A percentile compares a stretch with the other conserved stretches of the same genome.
These are phyloP conservation scores for Delonix regia DNA, from an alignment of 306 rosid species.

Conservation along the genomic window DNA sequence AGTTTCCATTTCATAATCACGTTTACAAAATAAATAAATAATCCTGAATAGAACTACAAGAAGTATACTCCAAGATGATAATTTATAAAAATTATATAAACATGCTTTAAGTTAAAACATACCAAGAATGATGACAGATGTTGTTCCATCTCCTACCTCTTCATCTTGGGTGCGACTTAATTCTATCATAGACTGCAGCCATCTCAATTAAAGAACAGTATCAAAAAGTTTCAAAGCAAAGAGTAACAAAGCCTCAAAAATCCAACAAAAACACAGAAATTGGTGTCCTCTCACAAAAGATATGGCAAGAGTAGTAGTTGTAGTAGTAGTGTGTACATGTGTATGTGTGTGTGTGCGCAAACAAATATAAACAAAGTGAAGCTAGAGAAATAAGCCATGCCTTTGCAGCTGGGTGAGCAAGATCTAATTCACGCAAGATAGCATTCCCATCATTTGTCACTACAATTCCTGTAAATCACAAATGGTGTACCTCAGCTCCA, in stretches of 20 bases:
- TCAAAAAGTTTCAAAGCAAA: slow-evolving; percentile 32
- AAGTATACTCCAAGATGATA: not conserved
- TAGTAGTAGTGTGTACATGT: not conserved
- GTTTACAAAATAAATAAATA: not conserved
- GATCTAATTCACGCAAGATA: slow-evolving; percentile 87
- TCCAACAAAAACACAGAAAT: not conserved
- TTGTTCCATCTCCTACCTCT: slow-evolving; percentile 89
- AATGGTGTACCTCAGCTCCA: not conserved
- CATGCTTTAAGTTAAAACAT: slow-evolving; percentile 26
- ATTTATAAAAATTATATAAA: not conserved
- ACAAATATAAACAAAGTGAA: slow-evolving; percentile 19
- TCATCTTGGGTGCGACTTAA: slow-evolving; percentile 96
- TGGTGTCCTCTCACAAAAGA: not conserved
- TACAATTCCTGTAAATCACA: slow-evolving; percentile 71
- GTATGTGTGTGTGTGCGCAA: not conserved
- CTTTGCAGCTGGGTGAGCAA: slow-evolving; percentile 99
- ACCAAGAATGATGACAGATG: slow-evolving; percentile 98
- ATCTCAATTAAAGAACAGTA: slow-evolving; percentile 24
- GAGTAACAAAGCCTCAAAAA: slow-evolving; percentile 11
- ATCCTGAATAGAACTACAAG: not conserved
- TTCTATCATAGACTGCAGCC: slow-evolving; percentile 88
- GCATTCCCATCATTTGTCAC: slow-evolving; percentile 99
- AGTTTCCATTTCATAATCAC: slow-evolving; percentile 27
- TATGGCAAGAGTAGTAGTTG: not conserved
- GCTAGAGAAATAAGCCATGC: slow-evolving; percentile 46